Evolutionary conservation across 805 yeast genomes (phyloP).

Genomic region (Barnettozyma populi): DNA sequence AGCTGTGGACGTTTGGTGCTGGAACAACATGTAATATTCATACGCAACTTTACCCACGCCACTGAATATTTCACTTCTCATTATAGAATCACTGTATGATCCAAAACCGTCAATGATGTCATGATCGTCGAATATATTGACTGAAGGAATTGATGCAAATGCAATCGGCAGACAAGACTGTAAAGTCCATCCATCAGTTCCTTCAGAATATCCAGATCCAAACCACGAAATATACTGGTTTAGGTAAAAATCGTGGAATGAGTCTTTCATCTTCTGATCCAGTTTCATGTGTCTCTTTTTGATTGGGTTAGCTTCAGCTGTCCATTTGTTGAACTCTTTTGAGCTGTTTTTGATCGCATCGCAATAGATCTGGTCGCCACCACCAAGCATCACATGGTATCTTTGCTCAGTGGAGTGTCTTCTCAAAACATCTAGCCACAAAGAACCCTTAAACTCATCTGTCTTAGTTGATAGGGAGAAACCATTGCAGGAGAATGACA

Average conservation of each 20-base stretch:
- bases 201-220: conserved; percentile 84
- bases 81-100: conserved; percentile 71
- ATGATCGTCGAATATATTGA: conserved; percentile 90
- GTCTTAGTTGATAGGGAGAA: conserved; percentile 75
- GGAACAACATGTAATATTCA: conserved; percentile 85
- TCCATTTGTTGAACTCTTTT: conserved; percentile 55
- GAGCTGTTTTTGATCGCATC: conserved; percentile 69
- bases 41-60: conserved; percentile 77
- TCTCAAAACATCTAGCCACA: conserved; percentile 82
- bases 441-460: conserved; percentile 56
- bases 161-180: conserved; percentile 71
- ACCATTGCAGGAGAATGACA: conserved; percentile 88
- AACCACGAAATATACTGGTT: conserved; percentile 81
- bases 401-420: conserved; percentile 53
- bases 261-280: conserved; percentile 42
- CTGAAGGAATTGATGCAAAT: conserved; percentile 74
- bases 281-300: conserved; percentile 40
- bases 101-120: conserved; percentile 97
- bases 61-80: conserved; percentile 61
- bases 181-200: conserved; percentile 54
- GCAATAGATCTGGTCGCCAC: conserved; percentile 93
- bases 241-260: conserved; percentile 64
- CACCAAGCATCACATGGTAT: conserved; percentile 94
- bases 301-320: conserved; percentile 43
- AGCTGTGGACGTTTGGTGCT: conserved; percentile 66